Percentiles rank a stretch among this genome's conserved stretches.
Conservation (phyloP, 345 rosid species). For the Mallotus nudiflorus region DNA sequence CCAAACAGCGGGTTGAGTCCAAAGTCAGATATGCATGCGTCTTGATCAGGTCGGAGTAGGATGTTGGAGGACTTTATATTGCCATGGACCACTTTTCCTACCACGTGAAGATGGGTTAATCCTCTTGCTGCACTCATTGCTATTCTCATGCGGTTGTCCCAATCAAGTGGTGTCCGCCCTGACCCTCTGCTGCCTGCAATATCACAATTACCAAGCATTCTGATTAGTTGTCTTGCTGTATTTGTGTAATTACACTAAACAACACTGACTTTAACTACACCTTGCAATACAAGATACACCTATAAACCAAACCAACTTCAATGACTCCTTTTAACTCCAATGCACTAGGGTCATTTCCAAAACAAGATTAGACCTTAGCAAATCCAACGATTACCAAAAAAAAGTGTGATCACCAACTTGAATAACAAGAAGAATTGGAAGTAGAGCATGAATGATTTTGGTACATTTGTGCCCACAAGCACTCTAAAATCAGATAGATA, state of each 20-base stretch:
- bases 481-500: too few species aligned
- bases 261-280: neutral
- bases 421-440: too few species aligned
- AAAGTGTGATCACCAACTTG: too few species aligned
- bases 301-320: too few species aligned
- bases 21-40: conserved; percentile 64
- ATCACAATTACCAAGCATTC: neutral
- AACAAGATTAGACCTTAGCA: too few species aligned
- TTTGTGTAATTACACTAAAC: neutral
- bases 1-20: conserved; percentile 85
- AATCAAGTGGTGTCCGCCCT: conserved; percentile 85
- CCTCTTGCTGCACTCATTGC: conserved; percentile 79
- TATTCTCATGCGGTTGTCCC: conserved; percentile 84
- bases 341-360: too few species aligned
- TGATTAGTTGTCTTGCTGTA: neutral
- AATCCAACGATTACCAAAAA: too few species aligned
- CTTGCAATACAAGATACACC: too few species aligned
- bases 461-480: too few species aligned
- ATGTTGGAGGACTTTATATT: conserved; percentile 91
- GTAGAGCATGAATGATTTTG: too few species aligned
- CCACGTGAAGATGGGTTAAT: conserved; percentile 65
- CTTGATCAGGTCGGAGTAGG: conserved; percentile 71
- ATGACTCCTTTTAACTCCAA: too few species aligned
- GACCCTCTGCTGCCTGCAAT: conserved; percentile 86
- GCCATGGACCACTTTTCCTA: conserved; percentile 75